Evolutionary conservation across 2,329 filamentous ascomycete genomes (phyloP), one percentile per base, ranked within the genome.

Genomic region (Sporothrix dimorphospora): DNA sequence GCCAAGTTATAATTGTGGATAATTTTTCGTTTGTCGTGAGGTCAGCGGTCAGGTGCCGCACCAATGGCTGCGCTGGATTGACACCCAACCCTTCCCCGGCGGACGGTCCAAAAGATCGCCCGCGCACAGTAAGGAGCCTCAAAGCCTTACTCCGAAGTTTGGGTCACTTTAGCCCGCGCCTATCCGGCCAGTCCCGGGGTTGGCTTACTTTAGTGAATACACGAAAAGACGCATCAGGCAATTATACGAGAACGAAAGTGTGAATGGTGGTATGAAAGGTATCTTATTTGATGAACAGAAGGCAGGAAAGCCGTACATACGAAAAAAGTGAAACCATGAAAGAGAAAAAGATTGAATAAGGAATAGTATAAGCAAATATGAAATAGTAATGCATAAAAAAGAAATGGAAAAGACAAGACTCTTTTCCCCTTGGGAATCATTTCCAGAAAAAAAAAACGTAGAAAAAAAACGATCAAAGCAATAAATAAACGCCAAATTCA

Each of bases 171-270:
- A 69, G 66, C 49, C 66, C 49, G n/a, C 47, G 66, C 66, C 66
- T 45, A 55, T 69, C 66, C 66, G 66, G 66, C 66, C 42, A 55
- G 66, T 69, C 66, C 34, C 66, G 66, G 65, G 5, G 16, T 38
- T 67, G 45, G 27, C 45, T 67, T 34, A 49, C 61, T 65, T 47
- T 47, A 12, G 4, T 12, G 24, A 30, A 2, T 30, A 6, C 51
- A 55, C 51, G 21, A 49, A 47, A 47, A 2, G 40, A 65, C 61
- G 21, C 42, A 45, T 45, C 40, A 30, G 40, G 40, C 21, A 65
- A 42, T 24, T 45, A n/a, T 21, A 61, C 21, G 21, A 30, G 6
- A 24, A n/a, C 1, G 40, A 45, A 9, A 12, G 7, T 24, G 19
- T 51, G 49, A 4, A 51, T n/a, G n/a, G 49, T 21, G 49, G 6